These are phyloP conservation scores for Moricandia moricandioides DNA, from an alignment of 345 rosid species.

Conservation along the genomic window DNA sequence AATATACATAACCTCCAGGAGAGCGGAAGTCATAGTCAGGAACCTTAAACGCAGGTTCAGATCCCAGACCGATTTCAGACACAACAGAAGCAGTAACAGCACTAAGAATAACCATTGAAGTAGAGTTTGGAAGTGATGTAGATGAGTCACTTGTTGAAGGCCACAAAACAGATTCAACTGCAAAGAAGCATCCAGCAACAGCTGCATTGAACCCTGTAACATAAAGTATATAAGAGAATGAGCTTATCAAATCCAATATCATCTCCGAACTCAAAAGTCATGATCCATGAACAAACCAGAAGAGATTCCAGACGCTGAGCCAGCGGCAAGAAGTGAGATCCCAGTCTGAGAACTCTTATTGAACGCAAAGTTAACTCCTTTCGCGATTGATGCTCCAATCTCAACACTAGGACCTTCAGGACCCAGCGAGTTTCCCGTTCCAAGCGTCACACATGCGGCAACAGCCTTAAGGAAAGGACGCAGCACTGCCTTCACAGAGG, in stretches of 20 bases:
- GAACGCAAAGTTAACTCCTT: constrained; percentile 49
- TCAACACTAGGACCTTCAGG: constrained; percentile 98
- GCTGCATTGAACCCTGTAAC: constrained; percentile 88
- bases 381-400: constrained; percentile 84
- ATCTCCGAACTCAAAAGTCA: background rate
- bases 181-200: constrained; percentile 94
- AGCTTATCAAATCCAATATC: background rate
- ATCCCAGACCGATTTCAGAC: constrained; percentile 82
- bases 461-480: constrained; percentile 64
- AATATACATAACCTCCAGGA: constrained; percentile 58
- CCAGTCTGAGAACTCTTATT: constrained; percentile 45
- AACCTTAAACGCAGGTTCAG: constrained; percentile 86
- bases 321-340: constrained; percentile 80
- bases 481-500: constrained; percentile 39
- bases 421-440: constrained; percentile 89
- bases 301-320: constrained; percentile 85
- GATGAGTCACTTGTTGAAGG: constrained; percentile 65
- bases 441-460: constrained; percentile 86
- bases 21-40: constrained; percentile 93
- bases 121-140: constrained; percentile 64
- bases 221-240: background rate
- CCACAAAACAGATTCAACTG: constrained; percentile 91
- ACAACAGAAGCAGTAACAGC: constrained; percentile 86
- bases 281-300: constrained; percentile 56
- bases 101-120: constrained; percentile 89